Base-by-base conservation (phyloP, 345 rosid genomes). In the Capsella bursapastoris region DNA sequence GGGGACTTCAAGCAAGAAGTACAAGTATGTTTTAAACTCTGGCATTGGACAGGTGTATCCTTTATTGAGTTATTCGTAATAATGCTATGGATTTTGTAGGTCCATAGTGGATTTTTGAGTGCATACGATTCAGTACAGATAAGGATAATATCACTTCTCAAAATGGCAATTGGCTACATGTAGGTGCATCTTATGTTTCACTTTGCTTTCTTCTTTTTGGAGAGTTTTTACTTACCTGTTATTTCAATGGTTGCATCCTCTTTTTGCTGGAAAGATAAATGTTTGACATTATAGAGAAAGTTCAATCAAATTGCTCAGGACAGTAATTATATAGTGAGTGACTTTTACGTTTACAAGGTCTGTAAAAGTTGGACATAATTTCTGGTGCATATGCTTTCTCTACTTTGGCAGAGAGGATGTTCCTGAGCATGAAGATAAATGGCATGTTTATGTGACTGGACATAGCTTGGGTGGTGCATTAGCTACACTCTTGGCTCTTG, bases 381-480 rank as follows among this genome's bases (percentile, higher is more conserved):
- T 76, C 66, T 76, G 16, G 35, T 57, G 28, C 18, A 29, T 70
- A 37, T 76, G 43, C 34, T 65, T 16, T 56, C 22, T 70, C 25
- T 31, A 59, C 14, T 38, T 11, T 71, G 78, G 56, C 85, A 93
- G 97, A 73, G 89, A 91, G 8, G 85, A 88, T 74, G 78, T 12
- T 68, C 74, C 77, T 57, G 89, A 81, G 66, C 78, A 65, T 55
- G 77, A 50, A 69, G 57, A 66, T 69, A 82, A 83, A 73, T 93
- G 96, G 97, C 94, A 89, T 75, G 89, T 91, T 66, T 93, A 88
- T 85, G 96, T 86, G 71, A 93, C 98, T 53, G 98, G 98, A 65
- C 97, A 93, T 82, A 93, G 98, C 83, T 85, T 93, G 80, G 98
- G 98, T 75, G 98, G 97, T 71, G 98, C 98, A 73, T 76, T 93